phyloP scores from a whole-genome alignment of 345 rosid genomes.

The Syzygium aqueum region DNA sequence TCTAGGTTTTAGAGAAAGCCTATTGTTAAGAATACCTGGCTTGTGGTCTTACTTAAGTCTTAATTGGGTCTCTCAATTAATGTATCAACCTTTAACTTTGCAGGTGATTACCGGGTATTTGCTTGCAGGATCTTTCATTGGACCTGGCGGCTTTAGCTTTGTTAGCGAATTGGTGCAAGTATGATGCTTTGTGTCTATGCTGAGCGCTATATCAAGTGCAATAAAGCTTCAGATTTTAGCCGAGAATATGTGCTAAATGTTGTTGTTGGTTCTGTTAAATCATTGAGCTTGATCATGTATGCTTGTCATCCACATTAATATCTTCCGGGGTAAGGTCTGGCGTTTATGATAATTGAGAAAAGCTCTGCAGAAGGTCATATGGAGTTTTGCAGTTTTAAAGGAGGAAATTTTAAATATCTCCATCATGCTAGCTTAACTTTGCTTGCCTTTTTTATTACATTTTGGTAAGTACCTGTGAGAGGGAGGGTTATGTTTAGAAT shows the following conservation, averaged over 20 bases:
- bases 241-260: not conserved
- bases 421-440: not conserved
- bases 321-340: not conserved
- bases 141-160: slow-evolving; percentile 93
- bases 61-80: not conserved
- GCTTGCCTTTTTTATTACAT: not conserved
- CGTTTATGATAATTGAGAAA: not conserved
- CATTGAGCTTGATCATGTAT: not conserved
- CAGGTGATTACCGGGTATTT: slow-evolving; percentile 96
- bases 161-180: slow-evolving; percentile 98
- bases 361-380: not conserved
- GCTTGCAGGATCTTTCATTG: slow-evolving; percentile 85
- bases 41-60: not conserved
- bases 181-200: slow-evolving; percentile 17
- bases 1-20: not conserved
- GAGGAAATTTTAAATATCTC: not conserved
- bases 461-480: not conserved
- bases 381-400: not conserved
- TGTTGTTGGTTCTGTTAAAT: not conserved
- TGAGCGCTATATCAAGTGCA: not conserved
- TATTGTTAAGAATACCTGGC: not conserved
- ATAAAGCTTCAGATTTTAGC: not conserved
- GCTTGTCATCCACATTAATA: not conserved
- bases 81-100: not conserved
- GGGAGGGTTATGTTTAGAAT: not conserved